Evolutionary conservation across 192 early-diverging fungal genomes (phyloP), one percentile per base, ranked within the genome.

Genomic region (Globomyces pollinis-pini): DNA sequence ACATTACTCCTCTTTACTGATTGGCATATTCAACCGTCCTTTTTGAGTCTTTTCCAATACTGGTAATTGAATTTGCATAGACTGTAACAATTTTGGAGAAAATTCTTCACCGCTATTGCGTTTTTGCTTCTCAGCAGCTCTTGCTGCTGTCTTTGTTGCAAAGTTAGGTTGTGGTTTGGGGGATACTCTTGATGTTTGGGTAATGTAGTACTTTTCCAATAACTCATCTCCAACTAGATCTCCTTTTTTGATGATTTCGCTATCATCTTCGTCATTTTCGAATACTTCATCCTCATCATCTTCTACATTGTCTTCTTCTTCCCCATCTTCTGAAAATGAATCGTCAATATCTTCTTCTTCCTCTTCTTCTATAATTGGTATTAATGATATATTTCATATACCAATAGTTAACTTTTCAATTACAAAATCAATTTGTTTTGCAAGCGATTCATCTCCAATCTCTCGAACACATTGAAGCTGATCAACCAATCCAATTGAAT

Each of bases 361-460:
- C n/a, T 66, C 68, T 24, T 66, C 56, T 1, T 35, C 52, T 36
- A 13, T 29, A 53, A 50, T 11, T n/a, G n/a, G n/a, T n/a, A n/a
- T n/a, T n/a, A n/a, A n/a, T n/a, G n/a, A n/a, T n/a, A 30, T 53
- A 9, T 18, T 30, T 26, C 16, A 30, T 0, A 38, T 38, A 63
- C 64, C 66, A 9, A 49, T 28, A 11, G 39, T 29, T 24, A 78
- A 38, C 53, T 70, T 63, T 33, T 72, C 69, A 35, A 74, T 51
- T 5, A 78, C 72, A 61, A 70, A 75, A 18, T 72, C 71, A 39
- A 78, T 72, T 59, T 78, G 76, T 24, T 62, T 60, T 11, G 50
- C 42, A 30, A 78, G 57, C 38, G 60, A 56, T 36, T 75, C 76
- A 26, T 68, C 68, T 15, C 36, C 42, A 2, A 29, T 38, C 26